These are phyloP conservation scores for Boletus sp. DNA, from an alignment of 1,284 basidiomycete genomes.

Conservation along the genomic window DNA sequence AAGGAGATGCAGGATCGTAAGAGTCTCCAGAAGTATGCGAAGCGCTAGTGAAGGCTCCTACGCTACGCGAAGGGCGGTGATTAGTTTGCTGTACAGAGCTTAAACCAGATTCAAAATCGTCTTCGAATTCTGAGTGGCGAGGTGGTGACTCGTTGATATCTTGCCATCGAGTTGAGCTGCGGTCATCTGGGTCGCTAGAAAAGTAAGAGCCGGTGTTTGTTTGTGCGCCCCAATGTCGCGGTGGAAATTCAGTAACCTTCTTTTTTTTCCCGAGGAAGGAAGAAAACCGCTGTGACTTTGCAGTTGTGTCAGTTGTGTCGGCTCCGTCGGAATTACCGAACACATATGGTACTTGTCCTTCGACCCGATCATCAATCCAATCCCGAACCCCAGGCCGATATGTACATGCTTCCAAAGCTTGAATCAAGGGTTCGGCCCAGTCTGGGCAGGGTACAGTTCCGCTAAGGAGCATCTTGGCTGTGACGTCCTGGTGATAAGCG, in stretches of 20 bases:
- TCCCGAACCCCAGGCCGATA: conserved; percentile 61
- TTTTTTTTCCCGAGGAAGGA: conserved; percentile 51
- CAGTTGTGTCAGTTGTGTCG: conserved; percentile 34
- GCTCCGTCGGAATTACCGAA: conserved; percentile 45
- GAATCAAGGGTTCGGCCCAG: conserved; percentile 74
- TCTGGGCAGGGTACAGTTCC: conserved; percentile 71
- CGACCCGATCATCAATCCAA: conserved; percentile 59
- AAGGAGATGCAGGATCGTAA: conserved; percentile 33
- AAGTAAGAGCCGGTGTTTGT: conserved; percentile 55
- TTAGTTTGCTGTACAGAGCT: conserved; percentile 31
- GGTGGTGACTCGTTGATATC: conserved; percentile 9
- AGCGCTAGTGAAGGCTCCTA: conserved; percentile 12
- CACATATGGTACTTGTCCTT: conserved; percentile 46
- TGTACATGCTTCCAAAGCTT: conserved; percentile 70
- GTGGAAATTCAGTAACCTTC: conserved; percentile 52
- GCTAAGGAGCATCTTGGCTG: conserved; percentile 74
- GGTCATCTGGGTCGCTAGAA: conserved; percentile 33
- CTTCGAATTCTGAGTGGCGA: conserved; percentile 22
- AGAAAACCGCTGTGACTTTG: conserved; percentile 37
- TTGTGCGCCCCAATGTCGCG: conserved; percentile 55
- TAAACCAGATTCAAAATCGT: conserved; percentile 34
- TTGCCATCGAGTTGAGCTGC: conserved; percentile 9
- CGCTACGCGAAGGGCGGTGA: conserved; percentile 23
- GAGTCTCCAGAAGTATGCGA: conserved; percentile 18
- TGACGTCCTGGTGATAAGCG: conserved; percentile 74